phyloP scores from a whole-genome alignment of 495 filamentous ascomycete species.

The Xylaria telfairii region DNA sequence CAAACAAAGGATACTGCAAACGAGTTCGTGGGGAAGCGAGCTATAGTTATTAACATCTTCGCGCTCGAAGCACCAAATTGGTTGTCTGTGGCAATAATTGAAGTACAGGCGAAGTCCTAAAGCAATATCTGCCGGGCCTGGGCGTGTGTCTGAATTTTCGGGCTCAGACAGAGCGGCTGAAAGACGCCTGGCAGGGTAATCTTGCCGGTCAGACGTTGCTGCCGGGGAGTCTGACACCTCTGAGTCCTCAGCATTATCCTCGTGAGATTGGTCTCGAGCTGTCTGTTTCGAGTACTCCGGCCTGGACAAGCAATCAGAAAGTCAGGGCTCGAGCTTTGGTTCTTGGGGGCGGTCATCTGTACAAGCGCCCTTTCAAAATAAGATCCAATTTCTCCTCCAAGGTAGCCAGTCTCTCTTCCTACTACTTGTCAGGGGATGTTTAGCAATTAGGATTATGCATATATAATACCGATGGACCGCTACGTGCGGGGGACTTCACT shows the following conservation, averaged over 20 bases:
- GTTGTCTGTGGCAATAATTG: conserved; percentile 54
- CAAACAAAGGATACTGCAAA: conserved; percentile 51
- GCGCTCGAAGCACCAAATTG: conserved; percentile 56
- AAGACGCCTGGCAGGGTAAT: conserved; percentile 32
- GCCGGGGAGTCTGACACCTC: conserved; percentile 24
- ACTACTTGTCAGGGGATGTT: conserved; percentile 32
- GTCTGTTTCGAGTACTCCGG: conserved; percentile 23
- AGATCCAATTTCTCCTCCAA: conserved; percentile 57
- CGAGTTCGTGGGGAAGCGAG: conserved; percentile 48
- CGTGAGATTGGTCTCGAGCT: conserved; percentile 24
- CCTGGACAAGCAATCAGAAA: conserved; percentile 26
- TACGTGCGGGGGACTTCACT: conserved; percentile 33
- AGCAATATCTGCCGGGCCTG: conserved; percentile 39
- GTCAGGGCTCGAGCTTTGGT: neutral
- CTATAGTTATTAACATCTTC: conserved; percentile 49
- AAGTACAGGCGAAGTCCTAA: conserved; percentile 51
- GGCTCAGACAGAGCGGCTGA: conserved; percentile 41
- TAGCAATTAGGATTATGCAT: conserved; percentile 2
- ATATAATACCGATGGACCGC: conserved; percentile 45
- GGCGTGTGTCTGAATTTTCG: conserved; percentile 41
- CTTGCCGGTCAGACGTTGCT: conserved; percentile 31
- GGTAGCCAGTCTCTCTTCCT: conserved; percentile 53
- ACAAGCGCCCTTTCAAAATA: conserved; percentile 49
- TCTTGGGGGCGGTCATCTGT: conserved; percentile 19
- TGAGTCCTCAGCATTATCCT: conserved; percentile 24